phyloP scores from a whole-genome alignment of 345 rosid genomes.

The Salix udensis region DNA sequence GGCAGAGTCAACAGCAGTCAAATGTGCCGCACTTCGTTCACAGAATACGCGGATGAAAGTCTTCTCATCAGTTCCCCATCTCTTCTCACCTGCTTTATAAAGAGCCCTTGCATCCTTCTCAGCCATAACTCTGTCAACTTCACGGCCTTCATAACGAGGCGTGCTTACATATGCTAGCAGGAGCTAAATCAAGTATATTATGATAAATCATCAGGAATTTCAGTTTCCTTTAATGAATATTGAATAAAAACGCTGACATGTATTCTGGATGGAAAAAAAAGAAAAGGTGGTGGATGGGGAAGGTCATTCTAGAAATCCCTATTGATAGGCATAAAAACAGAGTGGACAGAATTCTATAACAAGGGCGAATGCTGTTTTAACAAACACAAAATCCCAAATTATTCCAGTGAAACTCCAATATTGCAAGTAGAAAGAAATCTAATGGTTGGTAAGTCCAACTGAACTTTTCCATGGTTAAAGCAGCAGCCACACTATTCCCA shows the following conservation, averaged over 20 bases:
- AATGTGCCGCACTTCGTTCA: constrained; percentile 58
- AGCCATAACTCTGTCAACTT: constrained; percentile 39
- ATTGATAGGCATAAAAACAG: neutral
- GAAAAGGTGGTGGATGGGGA: too few relatives aligned
- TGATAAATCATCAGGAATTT: constrained; percentile 4
- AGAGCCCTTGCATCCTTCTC: constrained; percentile 54
- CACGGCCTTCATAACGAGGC: constrained; percentile 51
- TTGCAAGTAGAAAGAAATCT: neutral
- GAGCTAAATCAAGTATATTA: constrained; percentile 34
- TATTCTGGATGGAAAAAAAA: neutral
- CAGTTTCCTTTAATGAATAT: neutral
- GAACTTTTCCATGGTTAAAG: neutral
- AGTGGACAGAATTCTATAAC: neutral
- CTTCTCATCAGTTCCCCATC: constrained; percentile 66
- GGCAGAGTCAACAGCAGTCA: constrained; percentile 43
- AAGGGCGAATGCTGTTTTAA: neutral
- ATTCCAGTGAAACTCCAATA: neutral
- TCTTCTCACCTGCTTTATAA: constrained; percentile 64
- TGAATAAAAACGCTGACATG: constrained; percentile 1
- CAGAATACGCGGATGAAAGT: constrained; percentile 50
- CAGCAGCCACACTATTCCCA: neutral
- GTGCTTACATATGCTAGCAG: constrained; percentile 46
- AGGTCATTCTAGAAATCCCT: neutral
- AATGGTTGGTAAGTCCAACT: neutral
- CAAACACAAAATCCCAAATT: neutral